Percentiles rank a stretch among this genome's conserved stretches.
phyloP scores from a whole-genome alignment of 345 rosid species.

The Microcos paniculata region DNA sequence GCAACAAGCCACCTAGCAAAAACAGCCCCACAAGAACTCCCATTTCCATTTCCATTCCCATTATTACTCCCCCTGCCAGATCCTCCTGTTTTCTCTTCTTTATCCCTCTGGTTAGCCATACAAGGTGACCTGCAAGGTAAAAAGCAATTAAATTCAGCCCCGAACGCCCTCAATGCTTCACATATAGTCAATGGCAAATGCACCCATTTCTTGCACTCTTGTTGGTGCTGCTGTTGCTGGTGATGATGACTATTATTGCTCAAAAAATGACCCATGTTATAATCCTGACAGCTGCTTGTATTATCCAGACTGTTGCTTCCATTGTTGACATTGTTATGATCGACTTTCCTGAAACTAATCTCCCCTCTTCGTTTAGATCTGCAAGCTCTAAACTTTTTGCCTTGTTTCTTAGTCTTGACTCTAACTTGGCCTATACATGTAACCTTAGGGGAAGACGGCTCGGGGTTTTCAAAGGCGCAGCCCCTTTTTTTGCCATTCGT shows the following conservation, averaged over 20 bases:
- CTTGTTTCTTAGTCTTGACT: conserved; percentile 93
- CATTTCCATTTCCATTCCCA: conserved; percentile 19
- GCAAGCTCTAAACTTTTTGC: conserved; percentile 62
- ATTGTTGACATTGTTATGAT: conserved; percentile 15
- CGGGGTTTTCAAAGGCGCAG: conserved; percentile 66
- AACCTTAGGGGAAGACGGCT: conserved; percentile 94
- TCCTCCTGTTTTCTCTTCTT: conserved; percentile 28
- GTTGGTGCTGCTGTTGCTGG: conserved; percentile 26
- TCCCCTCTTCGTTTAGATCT: conserved; percentile 71
- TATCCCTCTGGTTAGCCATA: conserved; percentile 32
- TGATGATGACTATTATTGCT: conserved; percentile 19
- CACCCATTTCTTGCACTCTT: conserved; percentile 70
- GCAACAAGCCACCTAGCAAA: conserved; percentile 83
- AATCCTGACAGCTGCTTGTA: conserved; percentile 5
- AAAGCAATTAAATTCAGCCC: conserved; percentile 87
- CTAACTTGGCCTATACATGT: conserved; percentile 99
- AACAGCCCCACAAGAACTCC: conserved; percentile 72
- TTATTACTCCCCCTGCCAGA: conserved; percentile 3
- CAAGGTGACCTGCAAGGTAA: conserved; percentile 84
- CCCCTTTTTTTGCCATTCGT: conserved; percentile 57
- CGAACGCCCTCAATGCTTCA: conserved; percentile 74
- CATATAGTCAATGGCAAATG: conserved; percentile 82
- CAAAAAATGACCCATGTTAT: conserved; percentile 20
- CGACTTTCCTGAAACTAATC: conserved; percentile 61
- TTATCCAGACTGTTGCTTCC: conserved; percentile 19